Conservation (phyloP, 2,329 filamentous ascomycete genomes). For the Ophiocordyceps robertsii region DNA sequence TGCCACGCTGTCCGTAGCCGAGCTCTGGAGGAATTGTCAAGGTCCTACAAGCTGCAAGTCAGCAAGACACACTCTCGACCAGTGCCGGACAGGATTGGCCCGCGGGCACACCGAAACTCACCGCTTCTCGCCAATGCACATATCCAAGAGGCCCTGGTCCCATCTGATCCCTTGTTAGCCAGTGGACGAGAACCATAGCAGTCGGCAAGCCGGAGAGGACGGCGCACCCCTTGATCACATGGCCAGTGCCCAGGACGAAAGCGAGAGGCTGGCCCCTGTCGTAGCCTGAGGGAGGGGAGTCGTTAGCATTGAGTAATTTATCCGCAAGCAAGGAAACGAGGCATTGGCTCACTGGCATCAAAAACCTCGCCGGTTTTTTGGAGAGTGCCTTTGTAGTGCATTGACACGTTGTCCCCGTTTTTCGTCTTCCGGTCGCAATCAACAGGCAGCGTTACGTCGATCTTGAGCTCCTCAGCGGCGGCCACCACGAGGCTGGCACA, state of each 20-base stretch:
- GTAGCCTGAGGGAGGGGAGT: slow-evolving; percentile 37
- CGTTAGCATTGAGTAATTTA: neutral
- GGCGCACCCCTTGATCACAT: slow-evolving; percentile 76
- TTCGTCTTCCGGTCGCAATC: slow-evolving; percentile 68
- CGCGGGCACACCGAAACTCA: slow-evolving; percentile 13
- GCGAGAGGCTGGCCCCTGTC: slow-evolving; percentile 61
- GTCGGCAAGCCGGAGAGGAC: neutral
- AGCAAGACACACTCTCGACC: neutral
- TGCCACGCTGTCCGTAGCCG: slow-evolving; percentile 63
- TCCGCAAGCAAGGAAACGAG: neutral
- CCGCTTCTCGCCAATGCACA: slow-evolving; percentile 92
- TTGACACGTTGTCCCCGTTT: slow-evolving; percentile 65
- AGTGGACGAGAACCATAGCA: neutral
- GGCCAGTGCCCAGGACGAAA: slow-evolving; percentile 67
- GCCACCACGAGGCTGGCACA: slow-evolving; percentile 34
- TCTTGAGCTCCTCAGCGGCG: slow-evolving; percentile 50
- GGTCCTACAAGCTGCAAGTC: slow-evolving; percentile 31
- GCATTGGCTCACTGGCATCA: slow-evolving; percentile 45
- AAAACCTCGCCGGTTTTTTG: slow-evolving; percentile 63
- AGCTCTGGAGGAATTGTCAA: slow-evolving; percentile 80
- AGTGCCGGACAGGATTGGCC: neutral
- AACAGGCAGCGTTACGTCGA: slow-evolving; percentile 61
- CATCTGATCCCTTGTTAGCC: slow-evolving; percentile 37
- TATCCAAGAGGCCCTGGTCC: slow-evolving; percentile 80
- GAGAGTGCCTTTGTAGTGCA: slow-evolving; percentile 83